phyloP scores from a whole-genome alignment of 192 early-diverging fungal genomes.

The Globomyces pollinis-pini region DNA sequence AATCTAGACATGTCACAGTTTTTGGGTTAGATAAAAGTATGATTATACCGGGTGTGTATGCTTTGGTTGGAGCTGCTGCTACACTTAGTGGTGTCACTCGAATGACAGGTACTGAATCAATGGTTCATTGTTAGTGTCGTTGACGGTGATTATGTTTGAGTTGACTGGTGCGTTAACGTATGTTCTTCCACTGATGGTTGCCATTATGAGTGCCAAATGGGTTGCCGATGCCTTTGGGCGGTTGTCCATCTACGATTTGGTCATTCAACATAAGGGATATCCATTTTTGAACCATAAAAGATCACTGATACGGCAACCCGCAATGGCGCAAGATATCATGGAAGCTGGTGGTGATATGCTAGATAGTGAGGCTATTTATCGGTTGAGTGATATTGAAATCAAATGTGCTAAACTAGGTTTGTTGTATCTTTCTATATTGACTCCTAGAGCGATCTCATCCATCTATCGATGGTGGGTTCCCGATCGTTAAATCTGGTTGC shows the following conservation, averaged over 20 bases:
- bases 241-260: constrained; percentile 61
- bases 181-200: constrained; percentile 52
- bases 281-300: constrained; percentile 41
- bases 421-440: not conserved
- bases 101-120: too few species aligned
- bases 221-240: constrained; percentile 60
- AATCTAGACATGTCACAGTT: not conserved
- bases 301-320: constrained; percentile 54
- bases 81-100: constrained; percentile 80
- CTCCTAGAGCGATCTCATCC: too few species aligned
- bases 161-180: constrained; percentile 92
- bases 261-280: constrained; percentile 45
- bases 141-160: constrained; percentile 98
- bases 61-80: constrained; percentile 81
- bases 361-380: constrained; percentile 48
- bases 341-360: constrained; percentile 58
- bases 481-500: constrained; percentile 52
- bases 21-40: not conserved
- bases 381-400: constrained; percentile 43
- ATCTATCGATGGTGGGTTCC: constrained; percentile 63
- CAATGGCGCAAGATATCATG: constrained; percentile 59
- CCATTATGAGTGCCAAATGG: constrained; percentile 60
- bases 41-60: constrained; percentile 8
- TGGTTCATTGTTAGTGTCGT: too few species aligned
- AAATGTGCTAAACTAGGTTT: constrained; percentile 43